Evolutionary conservation across 169 alveolate genomes (phyloP), one percentile per base, ranked within the genome.

Genomic region (Babesia sp.): DNA sequence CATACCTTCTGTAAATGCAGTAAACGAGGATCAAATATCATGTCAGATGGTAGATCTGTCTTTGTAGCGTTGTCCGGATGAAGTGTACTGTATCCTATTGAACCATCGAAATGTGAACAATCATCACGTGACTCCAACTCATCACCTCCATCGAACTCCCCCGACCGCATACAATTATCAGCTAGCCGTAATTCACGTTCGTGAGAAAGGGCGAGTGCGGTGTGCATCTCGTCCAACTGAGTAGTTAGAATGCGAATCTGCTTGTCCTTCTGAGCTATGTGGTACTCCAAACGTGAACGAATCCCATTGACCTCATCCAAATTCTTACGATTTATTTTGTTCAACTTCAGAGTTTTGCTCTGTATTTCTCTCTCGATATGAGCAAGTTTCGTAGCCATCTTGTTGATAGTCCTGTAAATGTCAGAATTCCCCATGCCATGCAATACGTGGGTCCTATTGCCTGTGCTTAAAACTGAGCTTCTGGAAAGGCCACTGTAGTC

Each of bases 181-280:
- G 44, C 81, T 36, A 39, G n/a, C 59, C 74, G 76, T 44, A 80
- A 39, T 28, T 80, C 88, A 26, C 88, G 64, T 56, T 80, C 80
- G 55, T 80, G 88, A 28, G 88, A 80, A 1, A 80, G 54, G 28
- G 88, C 83, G 22, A 80, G 79, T 9, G 83, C 88, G 31, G 88
- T 80, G 48, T 80, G 88, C 83, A 80, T 64, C 28, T 80, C 88
- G 55, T 80, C 88, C 53, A 80, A 39, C 84, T 80, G 88, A 14
- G 48, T 33, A 9, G 71, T 31, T 16, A 80, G 39, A 28, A 63
- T 71, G 56, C 50, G 42, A 50, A 80, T 80, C 42, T 80, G 88
- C 29, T 53, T 36, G 66, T 80, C 88, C 83, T 71, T 80, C 44
- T 45, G 69, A 8, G 54, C 31, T 26, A 80, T 69, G 33, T 80